Evolutionary conservation across 2,329 filamentous ascomycete genomes (phyloP).

Genomic region (Aspergillus pseudoglaucus): DNA sequence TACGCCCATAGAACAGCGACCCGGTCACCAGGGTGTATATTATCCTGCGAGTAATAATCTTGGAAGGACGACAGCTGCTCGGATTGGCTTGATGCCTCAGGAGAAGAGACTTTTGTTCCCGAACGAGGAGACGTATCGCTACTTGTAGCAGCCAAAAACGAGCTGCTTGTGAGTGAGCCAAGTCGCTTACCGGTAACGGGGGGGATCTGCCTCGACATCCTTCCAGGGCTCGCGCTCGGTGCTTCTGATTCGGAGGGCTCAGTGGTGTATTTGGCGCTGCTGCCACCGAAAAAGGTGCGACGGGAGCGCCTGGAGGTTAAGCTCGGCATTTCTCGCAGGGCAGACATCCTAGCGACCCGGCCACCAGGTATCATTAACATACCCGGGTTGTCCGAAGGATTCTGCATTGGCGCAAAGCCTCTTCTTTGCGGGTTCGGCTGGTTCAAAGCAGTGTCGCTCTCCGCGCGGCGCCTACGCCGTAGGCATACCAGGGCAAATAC

Average conservation of each 20-base stretch:
- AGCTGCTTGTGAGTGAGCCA: conserved; percentile 84
- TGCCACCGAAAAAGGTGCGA: conserved; percentile 42
- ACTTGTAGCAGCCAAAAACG: conserved; percentile 57
- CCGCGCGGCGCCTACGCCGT: conserved; percentile 51
- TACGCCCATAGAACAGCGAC: conserved; percentile 95
- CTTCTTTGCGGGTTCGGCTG: conserved; percentile 66
- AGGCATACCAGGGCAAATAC: conserved; percentile 53
- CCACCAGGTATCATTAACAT: conserved; percentile 77
- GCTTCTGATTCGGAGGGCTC: conserved; percentile 57
- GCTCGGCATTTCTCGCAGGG: conserved; percentile 68
- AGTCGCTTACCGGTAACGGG: conserved; percentile 57
- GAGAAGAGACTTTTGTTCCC: conserved; percentile 71
- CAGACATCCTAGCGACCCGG: conserved; percentile 91
- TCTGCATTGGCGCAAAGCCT: conserved; percentile 38
- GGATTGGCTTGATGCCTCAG: conserved; percentile 77
- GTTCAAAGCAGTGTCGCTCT: conserved; percentile 75
- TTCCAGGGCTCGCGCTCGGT: conserved; percentile 65
- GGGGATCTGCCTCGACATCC: conserved; percentile 48
- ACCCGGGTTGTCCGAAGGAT: conserved; percentile 40
- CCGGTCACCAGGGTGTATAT: conserved; percentile 84
- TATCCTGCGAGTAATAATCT: conserved; percentile 96
- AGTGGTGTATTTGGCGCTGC: conserved; percentile 45
- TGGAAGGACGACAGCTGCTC: conserved; percentile 96
- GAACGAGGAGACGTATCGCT: conserved; percentile 68
- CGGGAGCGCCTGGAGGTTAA: conserved; percentile 53